phyloP scores from a whole-genome alignment of 1,139 yeast species.

The Sugiyamaella sp. region DNA sequence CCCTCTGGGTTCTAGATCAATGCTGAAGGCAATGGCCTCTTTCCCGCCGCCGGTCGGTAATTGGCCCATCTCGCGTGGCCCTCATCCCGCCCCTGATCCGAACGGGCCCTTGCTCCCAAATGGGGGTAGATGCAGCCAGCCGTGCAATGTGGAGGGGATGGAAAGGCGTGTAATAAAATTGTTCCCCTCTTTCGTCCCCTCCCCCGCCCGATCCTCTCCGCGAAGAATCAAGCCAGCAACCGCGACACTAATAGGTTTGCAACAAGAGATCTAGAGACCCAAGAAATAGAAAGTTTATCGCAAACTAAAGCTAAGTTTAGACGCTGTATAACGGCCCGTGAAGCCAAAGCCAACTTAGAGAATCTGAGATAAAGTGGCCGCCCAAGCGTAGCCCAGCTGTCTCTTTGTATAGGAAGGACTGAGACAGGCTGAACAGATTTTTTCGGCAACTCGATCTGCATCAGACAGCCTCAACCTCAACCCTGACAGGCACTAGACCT shows the following conservation, averaged over 20 bases:
- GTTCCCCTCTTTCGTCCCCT: neutral
- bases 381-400: neutral
- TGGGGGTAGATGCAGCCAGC: neutral
- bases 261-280: neutral
- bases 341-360: neutral
- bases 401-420: neutral
- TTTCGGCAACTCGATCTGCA: constrained; percentile 1
- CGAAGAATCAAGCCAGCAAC: too few species aligned
- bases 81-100: too few species aligned
- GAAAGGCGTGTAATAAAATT: neutral
- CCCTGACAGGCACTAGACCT: neutral
- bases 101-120: too few species aligned
- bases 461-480: constrained; percentile 1
- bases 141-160: neutral
- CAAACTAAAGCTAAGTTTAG: neutral
- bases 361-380: neutral
- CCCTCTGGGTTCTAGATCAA: too few species aligned
- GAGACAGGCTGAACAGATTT: neutral
- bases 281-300: neutral
- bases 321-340: neutral
- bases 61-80: too few species aligned
- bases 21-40: too few species aligned
- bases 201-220: constrained; percentile 1
- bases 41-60: too few species aligned
- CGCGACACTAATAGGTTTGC: too few species aligned